These are phyloP conservation scores for Coemansia sp. DNA, from an alignment of 192 early-diverging fungal genomes.

Conservation along the genomic window DNA sequence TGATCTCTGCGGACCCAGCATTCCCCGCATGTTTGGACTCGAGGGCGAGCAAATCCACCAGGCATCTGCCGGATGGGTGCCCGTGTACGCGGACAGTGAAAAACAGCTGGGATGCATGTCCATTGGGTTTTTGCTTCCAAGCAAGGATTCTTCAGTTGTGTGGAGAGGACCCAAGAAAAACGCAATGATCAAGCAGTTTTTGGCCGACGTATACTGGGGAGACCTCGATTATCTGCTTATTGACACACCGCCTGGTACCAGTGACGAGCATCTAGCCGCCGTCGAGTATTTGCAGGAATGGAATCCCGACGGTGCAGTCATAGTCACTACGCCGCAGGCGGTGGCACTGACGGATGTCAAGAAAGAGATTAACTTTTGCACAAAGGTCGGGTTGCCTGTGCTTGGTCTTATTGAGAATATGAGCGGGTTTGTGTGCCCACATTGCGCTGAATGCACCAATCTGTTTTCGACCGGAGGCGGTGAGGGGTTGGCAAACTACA, in stretches of 20 bases:
- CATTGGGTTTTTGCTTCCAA: constrained; percentile 89
- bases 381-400: constrained; percentile 83
- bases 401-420: constrained; percentile 97
- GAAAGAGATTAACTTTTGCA: constrained; percentile 96
- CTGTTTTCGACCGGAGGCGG: constrained; percentile 96
- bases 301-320: constrained; percentile 80
- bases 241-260: constrained; percentile 97
- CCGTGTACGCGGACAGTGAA: constrained; percentile 68
- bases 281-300: constrained; percentile 86
- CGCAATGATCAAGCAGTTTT: constrained; percentile 97
- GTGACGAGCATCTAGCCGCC: constrained; percentile 94
- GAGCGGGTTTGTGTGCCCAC: constrained; percentile 94
- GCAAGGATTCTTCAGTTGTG: constrained; percentile 89
- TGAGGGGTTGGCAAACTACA: constrained; percentile 82
- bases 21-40: constrained; percentile 94
- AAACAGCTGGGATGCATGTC: constrained; percentile 89
- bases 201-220: constrained; percentile 96
- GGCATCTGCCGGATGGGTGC: constrained; percentile 85
- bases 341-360: constrained; percentile 89
- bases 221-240: constrained; percentile 92
- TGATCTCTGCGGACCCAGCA: constrained; percentile 95
- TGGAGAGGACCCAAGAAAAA: constrained; percentile 99
- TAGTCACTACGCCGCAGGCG: constrained; percentile 97
- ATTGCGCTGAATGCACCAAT: constrained; percentile 76
- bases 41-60: constrained; percentile 88